Evolutionary conservation across 2,329 filamentous ascomycete genomes (phyloP), one percentile per base, ranked within the genome.

Genomic region (Trichoderma atroviride): DNA sequence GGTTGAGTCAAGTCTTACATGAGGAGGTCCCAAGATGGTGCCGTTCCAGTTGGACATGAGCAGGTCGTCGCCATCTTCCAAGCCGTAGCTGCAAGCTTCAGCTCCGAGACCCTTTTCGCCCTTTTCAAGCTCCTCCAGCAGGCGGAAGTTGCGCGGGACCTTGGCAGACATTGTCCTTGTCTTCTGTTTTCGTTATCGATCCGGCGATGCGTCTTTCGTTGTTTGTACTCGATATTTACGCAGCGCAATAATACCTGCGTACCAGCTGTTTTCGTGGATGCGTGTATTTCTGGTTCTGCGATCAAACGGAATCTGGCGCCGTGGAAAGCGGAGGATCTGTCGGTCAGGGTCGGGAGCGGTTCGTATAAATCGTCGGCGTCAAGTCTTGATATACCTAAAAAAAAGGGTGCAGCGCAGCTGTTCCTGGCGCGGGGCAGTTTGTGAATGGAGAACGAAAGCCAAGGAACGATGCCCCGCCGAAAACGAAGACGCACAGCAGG

Each of bases 11-110:
- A 47, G 55, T 27, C 66, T 69, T 86, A 97, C 96, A 81, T 98
- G 94, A 79, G 96, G 95, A 74, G 96, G 96, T 1, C 96, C 96
- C 61, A 97, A 89, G 74, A 99, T 98, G 19, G 96, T 99, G 76
- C 95, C 96, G 78, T 97, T 97, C 96, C 96, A 99, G 85, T 97
- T 94, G 73, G 92, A 95, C 94, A 99, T 97, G 81, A 96, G 88
- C 73, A 97, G 88, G 78, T 99, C 96, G 78, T 97, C 94, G 59
- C 92, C 91, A 80, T 98, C 94, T 73, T 95, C 93, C 69, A 99
- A 88, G 76, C 96, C 96, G 76, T 98, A 98, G 56, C 96, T 98
- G 84, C 95, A 98, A 71, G 94, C 94, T 84, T 98, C 96, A 80
- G 95, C 94, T 78, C 96, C 95, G 72, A 96, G 87, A 71, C 96